Base-by-base conservation (phyloP, 306 rosid species). In the Fagus sylvatica region DNA sequence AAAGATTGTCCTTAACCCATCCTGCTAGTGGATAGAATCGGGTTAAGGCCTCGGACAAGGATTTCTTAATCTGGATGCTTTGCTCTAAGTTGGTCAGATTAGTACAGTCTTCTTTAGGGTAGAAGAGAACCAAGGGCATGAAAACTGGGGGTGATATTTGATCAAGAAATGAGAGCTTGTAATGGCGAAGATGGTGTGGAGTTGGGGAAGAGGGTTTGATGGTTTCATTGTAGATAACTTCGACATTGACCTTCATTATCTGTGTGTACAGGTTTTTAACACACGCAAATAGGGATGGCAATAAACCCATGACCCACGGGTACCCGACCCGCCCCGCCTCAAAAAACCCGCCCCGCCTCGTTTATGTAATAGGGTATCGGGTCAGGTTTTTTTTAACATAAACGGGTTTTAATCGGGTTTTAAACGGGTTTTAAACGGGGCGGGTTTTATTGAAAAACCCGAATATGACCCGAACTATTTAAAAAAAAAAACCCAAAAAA, bases 81-180 rank as follows among this genome's bases (percentile, higher is more conserved):
- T 30, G 4, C 32, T 60, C 13, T 3, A 39, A 37, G 70, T 65
- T 46, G 10, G 19, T 37, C 48, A 16, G 70, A 37, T 39, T 43
- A 1, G 6, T 15, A 1, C n/a, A 7, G 8, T 4, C 22, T 15
- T 13, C 32, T 4, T 37, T 37, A 16, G 74, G 53, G 71, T 68
- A 80, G 65, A 80, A 80, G 33, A 80, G 72, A 42, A 80, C 46
- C 71, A 74, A 19, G 11, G 84, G 79, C 75, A 74, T 67, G 69
- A 74, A 80, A 34, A 67, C 34, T 1, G 65, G 75, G 39, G 79
- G n/a, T 0, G 84, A 17, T 8, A 74, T 68, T 69, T 74, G 84
- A 40, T 80, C 84, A 9, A 80, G 69, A 37, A 80, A 74, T 4
- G 84, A 80, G 72, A 80, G 79, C 65, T 74, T 39, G 2, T 41